Percentiles rank a stretch among this genome's conserved stretches.
These are phyloP conservation scores for barley (Hordeum vulgare) DNA, from an alignment of 176 grass and related monocot species.

Conservation along the genomic window MorexV3_pseudomolecules_assembly NC_058518.1:387928129-387928628, in stretches of 20 bases:
- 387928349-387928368: background rate
- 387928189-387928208: background rate
- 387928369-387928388: too few species aligned
- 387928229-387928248: background rate
- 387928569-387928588: background rate
- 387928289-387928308: slow-evolving; percentile 33
- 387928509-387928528: background rate
- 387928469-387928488: slow-evolving; percentile 17
- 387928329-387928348: background rate
- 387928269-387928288: slow-evolving; percentile 30
- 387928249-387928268: slow-evolving; percentile 31
- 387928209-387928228: background rate
- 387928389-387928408: too few species aligned
- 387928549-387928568: slow-evolving; percentile 7
- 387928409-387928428: slow-evolving; percentile 7
- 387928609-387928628: slow-evolving; percentile 29
- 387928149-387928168: slow-evolving; percentile 15
- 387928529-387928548: background rate
- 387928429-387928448: background rate
- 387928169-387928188: slow-evolving; percentile 18
- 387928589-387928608: background rate
- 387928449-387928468: background rate
- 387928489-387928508: slow-evolving; percentile 7
- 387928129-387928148: slow-evolving; percentile 42
- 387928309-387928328: background rate